Conservation (phyloP, 225 moss, liverwort and hornwort genomes). For the Sphagnum contortum region DNA sequence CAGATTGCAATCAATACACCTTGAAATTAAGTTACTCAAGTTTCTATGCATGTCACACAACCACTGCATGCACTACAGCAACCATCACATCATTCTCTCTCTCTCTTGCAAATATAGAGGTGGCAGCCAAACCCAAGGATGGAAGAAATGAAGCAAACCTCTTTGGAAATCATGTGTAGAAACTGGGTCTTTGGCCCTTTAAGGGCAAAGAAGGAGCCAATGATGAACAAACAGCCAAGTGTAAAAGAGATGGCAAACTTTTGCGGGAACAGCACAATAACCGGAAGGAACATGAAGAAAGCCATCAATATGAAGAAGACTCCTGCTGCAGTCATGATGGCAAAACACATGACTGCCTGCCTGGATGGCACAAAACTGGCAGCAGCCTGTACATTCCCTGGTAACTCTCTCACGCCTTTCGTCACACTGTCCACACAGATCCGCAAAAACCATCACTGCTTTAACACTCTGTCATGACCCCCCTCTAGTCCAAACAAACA, state of each 20-base stretch:
- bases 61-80: too few relatives aligned
- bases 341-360: constrained; percentile 64
- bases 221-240: constrained; percentile 87
- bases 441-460: constrained; percentile 19
- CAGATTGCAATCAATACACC: too few relatives aligned
- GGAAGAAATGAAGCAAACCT: constrained; percentile 27
- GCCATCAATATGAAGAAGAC: constrained; percentile 89
- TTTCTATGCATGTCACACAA: too few relatives aligned
- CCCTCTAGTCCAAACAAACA: not conserved
- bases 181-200: constrained; percentile 90
- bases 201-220: constrained; percentile 80
- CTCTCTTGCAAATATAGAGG: not conserved
- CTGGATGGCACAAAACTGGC: constrained; percentile 73
- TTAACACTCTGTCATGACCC: constrained; percentile 13
- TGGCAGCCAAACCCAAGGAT: not conserved
- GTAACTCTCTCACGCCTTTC: constrained; percentile 79
- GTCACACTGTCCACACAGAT: constrained; percentile 65
- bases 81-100: not conserved
- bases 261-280: constrained; percentile 59
- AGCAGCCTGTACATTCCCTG: constrained; percentile 72
- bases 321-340: constrained; percentile 71
- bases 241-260: constrained; percentile 96
- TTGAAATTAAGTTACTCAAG: too few relatives aligned
- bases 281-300: constrained; percentile 74
- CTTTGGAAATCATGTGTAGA: constrained; percentile 84